phyloP scores from a whole-genome alignment of 2,329 filamentous ascomycete genomes.

The Alternaria postmessia region DNA sequence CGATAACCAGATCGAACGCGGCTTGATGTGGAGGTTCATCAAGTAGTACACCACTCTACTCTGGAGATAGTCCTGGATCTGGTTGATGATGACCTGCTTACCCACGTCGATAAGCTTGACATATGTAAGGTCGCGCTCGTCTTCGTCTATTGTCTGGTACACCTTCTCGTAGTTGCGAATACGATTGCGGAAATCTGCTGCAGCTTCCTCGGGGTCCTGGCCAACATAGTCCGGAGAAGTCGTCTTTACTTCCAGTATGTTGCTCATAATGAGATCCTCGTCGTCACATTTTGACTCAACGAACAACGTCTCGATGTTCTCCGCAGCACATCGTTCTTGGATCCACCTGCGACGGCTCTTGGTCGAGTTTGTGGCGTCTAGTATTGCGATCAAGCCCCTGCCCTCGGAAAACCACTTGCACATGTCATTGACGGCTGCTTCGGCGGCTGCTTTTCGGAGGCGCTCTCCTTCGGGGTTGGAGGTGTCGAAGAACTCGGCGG shows the following conservation, averaged over 20 bases:
- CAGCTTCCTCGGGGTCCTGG: conserved; percentile 91
- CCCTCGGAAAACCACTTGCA: conserved; percentile 83
- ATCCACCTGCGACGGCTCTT: conserved; percentile 92
- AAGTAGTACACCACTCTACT: conserved; percentile 97
- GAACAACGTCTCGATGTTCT: conserved; percentile 88
- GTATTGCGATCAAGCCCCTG: conserved; percentile 85
- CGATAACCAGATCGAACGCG: conserved; percentile 95
- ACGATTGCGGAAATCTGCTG: conserved; percentile 88
- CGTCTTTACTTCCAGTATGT: conserved; percentile 96
- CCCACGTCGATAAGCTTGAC: conserved; percentile 98
- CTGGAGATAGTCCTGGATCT: conserved; percentile 95
- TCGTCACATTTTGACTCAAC: conserved; percentile 98
- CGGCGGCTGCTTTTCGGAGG: conserved; percentile 84
- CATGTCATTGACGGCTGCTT: conserved; percentile 94
- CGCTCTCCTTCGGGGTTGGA: conserved; percentile 90
- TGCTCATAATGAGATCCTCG: conserved; percentile 95
- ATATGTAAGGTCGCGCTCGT: conserved; percentile 89
- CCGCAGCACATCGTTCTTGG: conserved; percentile 75
- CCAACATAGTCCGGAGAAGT: conserved; percentile 94
- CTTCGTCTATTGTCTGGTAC: conserved; percentile 90
- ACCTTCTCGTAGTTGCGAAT: conserved; percentile 98
- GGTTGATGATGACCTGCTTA: conserved; percentile 96
- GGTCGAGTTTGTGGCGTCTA: conserved; percentile 97
- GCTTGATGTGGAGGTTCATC: conserved; percentile 98
- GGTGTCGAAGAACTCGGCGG: conserved; percentile 94